Base-by-base conservation (phyloP, 495 filamentous ascomycete genomes). In the Penicillium roqueforti region DNA sequence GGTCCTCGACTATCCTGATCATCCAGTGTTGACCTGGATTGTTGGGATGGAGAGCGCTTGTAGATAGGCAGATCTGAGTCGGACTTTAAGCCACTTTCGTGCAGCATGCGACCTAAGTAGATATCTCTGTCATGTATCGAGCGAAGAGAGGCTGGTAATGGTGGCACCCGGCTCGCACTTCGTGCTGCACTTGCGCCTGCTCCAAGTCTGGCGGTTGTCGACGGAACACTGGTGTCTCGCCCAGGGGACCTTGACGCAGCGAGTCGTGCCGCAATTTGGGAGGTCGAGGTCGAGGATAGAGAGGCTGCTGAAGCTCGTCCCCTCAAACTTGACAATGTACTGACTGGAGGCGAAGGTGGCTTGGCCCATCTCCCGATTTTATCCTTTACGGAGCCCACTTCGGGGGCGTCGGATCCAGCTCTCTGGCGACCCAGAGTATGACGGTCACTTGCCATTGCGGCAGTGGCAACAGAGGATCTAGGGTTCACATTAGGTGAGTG, bases 331-430 rank as follows among this genome's bases (percentile, higher is more conserved):
- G 42, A 29, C 36, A 37, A 29, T 38, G 40, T 49, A 19, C 37
- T 32, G 46, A 42, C 32, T 8, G 54, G 39, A 20, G 41, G 42
- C 8, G 57, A 26, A 6, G 61, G 62, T 19, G 61, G 55, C 28
- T 60, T 63, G 14, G 58, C 57, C 41, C 70, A 70, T 44, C 52
- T 59, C 37, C 68, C 69, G 31, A 77, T 74, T 53, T 73, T 76
- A 49, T 75, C 73, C 60, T 56, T 73, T 31, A 77, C 72, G 3
- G 73, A 72, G 38, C 71, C 73, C 18, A 63, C 60, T 56, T 71
- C 70, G 6, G 70, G 74, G 8, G 57, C 40, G n/a, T 66, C 61
- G 11, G 66, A 67, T 40, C 55, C 57, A 41, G 51, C 42, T 22
- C 56, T 44, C 25, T 47, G 56, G 47, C 40, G 56, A 47, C 47